Percentiles rank a stretch among this genome's conserved stretches.
phyloP scores from a whole-genome alignment of 139 green algal species.

The Chlamydomonas urium region DNA sequence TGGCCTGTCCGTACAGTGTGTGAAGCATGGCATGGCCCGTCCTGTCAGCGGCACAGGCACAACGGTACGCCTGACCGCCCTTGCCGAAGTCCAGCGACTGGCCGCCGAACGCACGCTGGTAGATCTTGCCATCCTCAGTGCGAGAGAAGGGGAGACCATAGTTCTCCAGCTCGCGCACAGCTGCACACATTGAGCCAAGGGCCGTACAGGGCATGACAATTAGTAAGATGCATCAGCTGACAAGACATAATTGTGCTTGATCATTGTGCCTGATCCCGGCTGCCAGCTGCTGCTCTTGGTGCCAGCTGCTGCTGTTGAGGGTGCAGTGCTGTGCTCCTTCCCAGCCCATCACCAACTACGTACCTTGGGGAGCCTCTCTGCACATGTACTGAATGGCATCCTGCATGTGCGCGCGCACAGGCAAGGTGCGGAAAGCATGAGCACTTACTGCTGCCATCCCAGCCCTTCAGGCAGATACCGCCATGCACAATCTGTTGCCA shows the following conservation, averaged over 20 bases:
- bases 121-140: conserved; percentile 98
- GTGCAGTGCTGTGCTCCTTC: no score
- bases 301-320: no score
- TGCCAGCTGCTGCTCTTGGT: no score
- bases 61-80: conserved; percentile 83
- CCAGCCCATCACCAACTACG: no score
- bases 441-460: no score
- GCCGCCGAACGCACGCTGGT: conserved; percentile 97
- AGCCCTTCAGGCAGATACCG: no score
- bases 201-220: background rate
- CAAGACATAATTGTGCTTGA: no score
- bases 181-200: background rate
- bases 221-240: no score
- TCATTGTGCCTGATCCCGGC: no score
- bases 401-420: conserved; percentile 12
- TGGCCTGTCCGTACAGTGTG: conserved; percentile 93
- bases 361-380: conserved; percentile 78
- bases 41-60: conserved; percentile 88
- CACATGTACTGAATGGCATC: conserved; percentile 78
- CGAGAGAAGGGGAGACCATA: conserved; percentile 96
- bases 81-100: conserved; percentile 93
- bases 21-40: conserved; percentile 99
- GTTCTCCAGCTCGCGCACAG: conserved; percentile 87
- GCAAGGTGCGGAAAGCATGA: background rate
- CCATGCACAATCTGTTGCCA: no score